Evolutionary conservation across 805 yeast species (phyloP), one percentile per base, ranked within the genome.

Genomic region (Teunomyces barrocoloradensis): DNA sequence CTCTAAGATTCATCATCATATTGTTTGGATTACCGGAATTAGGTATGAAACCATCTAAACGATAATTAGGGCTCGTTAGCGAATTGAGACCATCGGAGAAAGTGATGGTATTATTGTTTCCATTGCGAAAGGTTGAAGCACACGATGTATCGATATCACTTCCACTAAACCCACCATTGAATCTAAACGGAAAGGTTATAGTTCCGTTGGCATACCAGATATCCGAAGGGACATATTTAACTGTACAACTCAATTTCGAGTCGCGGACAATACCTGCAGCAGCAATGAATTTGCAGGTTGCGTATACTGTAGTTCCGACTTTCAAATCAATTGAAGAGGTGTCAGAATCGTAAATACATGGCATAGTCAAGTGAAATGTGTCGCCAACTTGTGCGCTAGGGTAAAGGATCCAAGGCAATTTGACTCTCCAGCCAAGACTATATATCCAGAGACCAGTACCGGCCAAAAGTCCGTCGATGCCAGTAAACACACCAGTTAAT

Each of bases 261-360:
- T 21, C 28, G 6, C 46, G 6, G 10, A 15, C 35, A 5, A 47
- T 3, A 20, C 25, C 15, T 32, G 35, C 51, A 17, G 45, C 46
- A 15, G 47, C 35, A 20, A 34, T 44, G 7, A 56, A 47, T 5
- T 21, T 15, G 51, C 67, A 64, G 9, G 56, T 56, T 6, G 66
- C 67, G 43, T 50, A 56, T 2, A 39, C 41, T 4, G 38, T 42
- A 1, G 46, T 46, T 13, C 52, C 21, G 6, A 30, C 46, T 6
- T 6, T 21, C 38, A 49, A 44, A 29, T 44, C 34, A 6, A 46
- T n/a, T 11, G 50, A 43, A 12, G 43, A 13, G 4, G 58, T 43
- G 2, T 57, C 55, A 42, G 61, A 60, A 40, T 58, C 58, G 46
- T 52, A 63, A 10, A 58, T 65, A 50, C 65, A 56, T 3, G 68